These are phyloP conservation scores for Dacryopinax spathularia DNA, from an alignment of 768 basidiomycete genomes.

Conservation along the genomic window DNA sequence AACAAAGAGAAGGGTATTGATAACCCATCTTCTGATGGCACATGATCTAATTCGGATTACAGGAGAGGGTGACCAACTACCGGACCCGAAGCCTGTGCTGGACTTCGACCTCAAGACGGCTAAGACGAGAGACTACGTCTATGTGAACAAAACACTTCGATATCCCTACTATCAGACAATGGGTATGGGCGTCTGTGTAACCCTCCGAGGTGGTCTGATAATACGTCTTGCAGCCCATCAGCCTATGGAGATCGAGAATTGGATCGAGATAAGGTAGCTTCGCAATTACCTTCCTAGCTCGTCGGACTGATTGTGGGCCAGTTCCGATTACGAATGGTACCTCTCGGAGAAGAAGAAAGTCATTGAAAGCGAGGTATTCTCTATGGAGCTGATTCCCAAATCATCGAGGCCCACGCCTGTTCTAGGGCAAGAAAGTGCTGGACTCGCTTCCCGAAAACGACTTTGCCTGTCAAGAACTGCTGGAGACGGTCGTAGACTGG, in stretches of 20 bases:
- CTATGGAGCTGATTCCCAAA: not conserved
- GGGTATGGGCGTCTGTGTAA: not conserved
- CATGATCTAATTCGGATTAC: not conserved
- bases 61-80: constrained; percentile 1
- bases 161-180: constrained; percentile 16
- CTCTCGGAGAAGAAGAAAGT: constrained; percentile 22
- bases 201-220: not conserved
- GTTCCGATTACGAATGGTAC: constrained; percentile 23
- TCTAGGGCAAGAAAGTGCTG: constrained; percentile 28
- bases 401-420: not conserved
- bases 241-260: constrained; percentile 26
- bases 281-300: not conserved
- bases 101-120: constrained; percentile 15
- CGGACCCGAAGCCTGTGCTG: constrained; percentile 12
- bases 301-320: not conserved
- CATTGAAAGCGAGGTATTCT: constrained; percentile 20
- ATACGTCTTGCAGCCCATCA: constrained; percentile 25
- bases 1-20: not conserved
- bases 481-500: constrained; percentile 44
- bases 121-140: constrained; percentile 14
- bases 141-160: constrained; percentile 15
- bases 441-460: constrained; percentile 37
- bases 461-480: constrained; percentile 36
- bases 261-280: constrained; percentile 25
- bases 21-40: not conserved